These are phyloP conservation scores for Apophysomyces trapeziformis DNA, from an alignment of 371 early-diverging fungal species.

Conservation along the genomic window DNA sequence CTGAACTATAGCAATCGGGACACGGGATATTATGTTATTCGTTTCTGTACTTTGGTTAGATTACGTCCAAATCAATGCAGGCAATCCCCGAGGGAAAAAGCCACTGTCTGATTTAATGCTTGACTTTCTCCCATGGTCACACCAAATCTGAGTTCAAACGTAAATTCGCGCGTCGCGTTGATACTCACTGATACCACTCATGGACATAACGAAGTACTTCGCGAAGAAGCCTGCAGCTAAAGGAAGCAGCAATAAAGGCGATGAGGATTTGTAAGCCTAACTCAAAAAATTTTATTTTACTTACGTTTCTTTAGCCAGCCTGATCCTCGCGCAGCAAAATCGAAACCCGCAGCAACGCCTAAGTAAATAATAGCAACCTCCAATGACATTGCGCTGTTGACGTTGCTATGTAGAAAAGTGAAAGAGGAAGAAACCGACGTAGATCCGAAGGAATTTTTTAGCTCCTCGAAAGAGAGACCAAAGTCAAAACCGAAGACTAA, in stretches of 20 bases:
- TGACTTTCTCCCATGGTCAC: too few species aligned
- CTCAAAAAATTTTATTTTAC: background rate
- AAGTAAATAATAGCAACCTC: background rate
- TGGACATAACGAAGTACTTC: slow-evolving; percentile 7
- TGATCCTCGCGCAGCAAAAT: background rate
- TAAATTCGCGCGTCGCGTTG: too few species aligned
- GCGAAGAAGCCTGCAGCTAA: background rate
- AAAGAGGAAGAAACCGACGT: background rate
- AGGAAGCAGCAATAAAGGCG: background rate
- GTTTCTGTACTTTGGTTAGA: too few species aligned
- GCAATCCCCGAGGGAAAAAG: too few species aligned
- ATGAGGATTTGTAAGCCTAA: background rate
- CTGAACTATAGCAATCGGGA: too few species aligned
- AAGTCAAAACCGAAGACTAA: background rate
- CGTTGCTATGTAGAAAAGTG: background rate
- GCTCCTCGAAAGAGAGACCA: background rate
- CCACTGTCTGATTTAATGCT: too few species aligned
- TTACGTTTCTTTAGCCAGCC: background rate
- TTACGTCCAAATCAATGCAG: too few species aligned
- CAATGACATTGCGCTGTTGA: background rate
- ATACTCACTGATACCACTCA: background rate
- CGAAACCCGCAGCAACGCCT: background rate
- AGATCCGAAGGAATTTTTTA: slow-evolving; percentile 2
- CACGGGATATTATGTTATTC: too few species aligned
- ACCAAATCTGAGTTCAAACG: too few species aligned